Base-by-base conservation (phyloP, 1,139 yeast species). In the Wickerhamiella pararugosa region DNA sequence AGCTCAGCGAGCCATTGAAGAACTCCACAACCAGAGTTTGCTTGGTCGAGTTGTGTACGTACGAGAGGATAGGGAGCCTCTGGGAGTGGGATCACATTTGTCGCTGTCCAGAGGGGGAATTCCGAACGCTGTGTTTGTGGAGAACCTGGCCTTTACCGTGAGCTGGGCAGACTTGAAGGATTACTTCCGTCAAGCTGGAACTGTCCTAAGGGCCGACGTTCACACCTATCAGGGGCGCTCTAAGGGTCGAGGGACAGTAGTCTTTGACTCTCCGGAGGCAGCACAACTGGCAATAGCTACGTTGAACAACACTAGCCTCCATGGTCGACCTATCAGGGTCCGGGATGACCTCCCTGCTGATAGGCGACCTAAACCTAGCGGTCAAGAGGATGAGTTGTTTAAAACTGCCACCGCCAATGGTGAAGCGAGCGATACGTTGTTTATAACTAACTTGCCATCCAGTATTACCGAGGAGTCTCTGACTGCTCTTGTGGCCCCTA, bases 1-100 rank as follows among this genome's bases (percentile, higher is more conserved):
- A 46, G 97, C 87, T 2, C 71, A 70, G 43, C 69, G 66, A 32
- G 97, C 97, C 25, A 84, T 90, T 51, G 65, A 67, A 43, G 70
- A 74, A 51, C 78, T 71, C 55, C 81, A 83, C 61, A 80, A 81
- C 56, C 68, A 73, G 30, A 70, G 67, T 40, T 73, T 79, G 51
- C 66, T 69, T 57, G 94, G 90, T 10, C 76, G 98, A 58, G 79
- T 76, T 53, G 80, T 90, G 37, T 87, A 81, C 63, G 94, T 90
- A 6, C 78, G 97, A 62, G 94, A 64, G 53, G 69, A 65, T 50
- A 62, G 69, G 21, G 69, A 62, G 45, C 49, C 39, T 43, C 32
- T 15, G 7, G 27, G 27, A 11, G 40, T 32, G 36, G 44, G 32
- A 51, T 40, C 42, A 46, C 52, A 48, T 50, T 45, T 37, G 46